Percentiles rank a stretch among this genome's conserved stretches.
phyloP scores from a whole-genome alignment of 1,284 basidiomycete species.

The Mycocalia duriaeana region DNA sequence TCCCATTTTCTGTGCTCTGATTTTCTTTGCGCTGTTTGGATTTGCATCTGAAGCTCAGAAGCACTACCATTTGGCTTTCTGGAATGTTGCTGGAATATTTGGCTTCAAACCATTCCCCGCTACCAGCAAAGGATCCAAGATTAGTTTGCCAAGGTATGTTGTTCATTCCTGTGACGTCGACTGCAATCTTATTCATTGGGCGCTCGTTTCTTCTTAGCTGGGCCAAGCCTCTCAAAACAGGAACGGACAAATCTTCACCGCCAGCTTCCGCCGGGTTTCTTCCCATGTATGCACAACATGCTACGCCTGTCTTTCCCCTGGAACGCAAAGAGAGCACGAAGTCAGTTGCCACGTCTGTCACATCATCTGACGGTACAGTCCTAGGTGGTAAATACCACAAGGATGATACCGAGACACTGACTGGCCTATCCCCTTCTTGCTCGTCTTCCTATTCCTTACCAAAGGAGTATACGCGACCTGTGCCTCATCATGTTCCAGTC shows the following conservation, averaged over 20 bases:
- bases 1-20: conserved; percentile 30
- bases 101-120: conserved; percentile 17
- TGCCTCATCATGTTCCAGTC: not conserved
- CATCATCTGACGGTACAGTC: not conserved
- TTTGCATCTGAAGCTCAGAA: conserved; percentile 38
- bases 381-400: not conserved
- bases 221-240: too few species aligned
- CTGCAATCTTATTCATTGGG: not conserved
- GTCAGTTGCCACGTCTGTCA: not conserved
- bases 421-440: not conserved
- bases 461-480: not conserved
- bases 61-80: conserved; percentile 28
- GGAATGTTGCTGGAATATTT: conserved; percentile 33
- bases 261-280: not conserved
- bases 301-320: not conserved
- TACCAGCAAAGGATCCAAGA: not conserved
- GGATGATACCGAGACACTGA: not conserved
- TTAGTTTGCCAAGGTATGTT: not conserved
- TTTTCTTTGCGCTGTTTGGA: conserved; percentile 45
- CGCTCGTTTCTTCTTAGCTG: too few species aligned
- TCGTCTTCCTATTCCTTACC: not conserved
- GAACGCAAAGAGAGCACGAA: not conserved
- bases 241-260: too few species aligned
- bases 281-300: not conserved
- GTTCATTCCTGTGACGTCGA: not conserved